Evolutionary conservation across 2,329 filamentous ascomycete species (phyloP).

Genomic region (Emergomyces orientalis): DNA sequence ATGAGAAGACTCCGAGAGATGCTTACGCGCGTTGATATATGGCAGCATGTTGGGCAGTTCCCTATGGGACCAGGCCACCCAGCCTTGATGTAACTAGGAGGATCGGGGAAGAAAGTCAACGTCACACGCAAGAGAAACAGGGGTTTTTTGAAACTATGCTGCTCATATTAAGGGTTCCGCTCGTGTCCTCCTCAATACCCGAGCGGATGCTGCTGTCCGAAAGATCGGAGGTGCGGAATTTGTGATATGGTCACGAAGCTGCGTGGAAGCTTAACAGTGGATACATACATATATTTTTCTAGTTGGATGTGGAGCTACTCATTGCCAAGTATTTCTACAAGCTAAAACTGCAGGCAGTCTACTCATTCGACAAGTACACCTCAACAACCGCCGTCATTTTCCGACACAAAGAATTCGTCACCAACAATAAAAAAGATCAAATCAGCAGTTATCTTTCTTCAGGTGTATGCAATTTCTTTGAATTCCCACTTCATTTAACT

Average conservation of each 20-base stretch:
- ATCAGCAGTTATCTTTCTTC: background rate
- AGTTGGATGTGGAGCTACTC: background rate
- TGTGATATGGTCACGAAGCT: no score
- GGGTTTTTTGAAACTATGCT: background rate
- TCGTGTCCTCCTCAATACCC: background rate
- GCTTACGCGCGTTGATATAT: slow-evolving; percentile 5
- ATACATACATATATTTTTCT: no score
- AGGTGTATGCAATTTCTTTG: background rate
- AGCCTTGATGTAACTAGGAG: background rate
- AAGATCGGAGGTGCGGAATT: no score
- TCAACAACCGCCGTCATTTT: no score
- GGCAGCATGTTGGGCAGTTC: slow-evolving; percentile 1
- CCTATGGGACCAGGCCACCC: background rate
- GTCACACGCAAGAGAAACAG: background rate
- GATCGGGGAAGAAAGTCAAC: background rate
- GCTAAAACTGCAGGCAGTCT: background rate
- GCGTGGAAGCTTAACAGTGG: background rate
- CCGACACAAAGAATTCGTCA: no score
- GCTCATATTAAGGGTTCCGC: background rate
- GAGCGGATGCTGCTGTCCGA: background rate
- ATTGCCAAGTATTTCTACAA: background rate
- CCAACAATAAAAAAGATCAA: no score
- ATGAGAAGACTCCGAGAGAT: background rate
- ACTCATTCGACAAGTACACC: background rate
- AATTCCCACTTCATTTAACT: background rate